Evolutionary conservation across 345 rosid genomes (phyloP).

Genomic region (Salix dunnii): DNA sequence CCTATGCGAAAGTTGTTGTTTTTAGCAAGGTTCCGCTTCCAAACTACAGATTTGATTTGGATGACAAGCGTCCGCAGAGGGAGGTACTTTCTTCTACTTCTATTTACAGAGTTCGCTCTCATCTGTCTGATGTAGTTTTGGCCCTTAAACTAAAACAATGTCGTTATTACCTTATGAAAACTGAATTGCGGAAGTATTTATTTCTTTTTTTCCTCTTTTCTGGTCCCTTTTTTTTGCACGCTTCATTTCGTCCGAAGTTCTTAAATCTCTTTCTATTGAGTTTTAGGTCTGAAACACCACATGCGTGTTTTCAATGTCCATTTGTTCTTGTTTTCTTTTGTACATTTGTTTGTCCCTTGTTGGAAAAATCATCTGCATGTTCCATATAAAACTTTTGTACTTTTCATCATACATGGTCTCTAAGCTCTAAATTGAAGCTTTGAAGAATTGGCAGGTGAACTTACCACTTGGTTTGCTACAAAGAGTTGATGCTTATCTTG

Average conservation of each 20-base stretch:
- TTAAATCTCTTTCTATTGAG: not conserved
- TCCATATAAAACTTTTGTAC: not conserved
- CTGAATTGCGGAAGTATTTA: not conserved
- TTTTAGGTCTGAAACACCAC: not conserved
- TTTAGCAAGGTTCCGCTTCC: conserved; percentile 89
- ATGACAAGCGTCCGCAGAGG: conserved; percentile 82
- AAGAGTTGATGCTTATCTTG: conserved; percentile 61
- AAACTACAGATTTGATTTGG: conserved; percentile 93
- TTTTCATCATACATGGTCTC: not conserved
- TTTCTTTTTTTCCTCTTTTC: not conserved
- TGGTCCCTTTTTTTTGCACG: not conserved
- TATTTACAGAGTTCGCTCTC: not conserved
- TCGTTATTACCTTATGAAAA: not conserved
- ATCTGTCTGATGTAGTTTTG: not conserved
- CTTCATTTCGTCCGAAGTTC: not conserved
- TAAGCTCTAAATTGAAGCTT: not conserved
- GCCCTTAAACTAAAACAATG: not conserved
- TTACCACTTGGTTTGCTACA: conserved; percentile 53
- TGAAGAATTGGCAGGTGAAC: conserved; percentile 46
- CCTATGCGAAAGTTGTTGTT: conserved; percentile 73
- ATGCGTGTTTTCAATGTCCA: not conserved
- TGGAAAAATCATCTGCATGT: not conserved
- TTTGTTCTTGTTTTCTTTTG: not conserved
- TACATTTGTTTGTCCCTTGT: not conserved
- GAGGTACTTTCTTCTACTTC: conserved; percentile 53